Evolutionary conservation across 2,329 filamentous ascomycete species (phyloP), one percentile per base, ranked within the genome.

Genomic region (Sclerotinia nivalis): DNA sequence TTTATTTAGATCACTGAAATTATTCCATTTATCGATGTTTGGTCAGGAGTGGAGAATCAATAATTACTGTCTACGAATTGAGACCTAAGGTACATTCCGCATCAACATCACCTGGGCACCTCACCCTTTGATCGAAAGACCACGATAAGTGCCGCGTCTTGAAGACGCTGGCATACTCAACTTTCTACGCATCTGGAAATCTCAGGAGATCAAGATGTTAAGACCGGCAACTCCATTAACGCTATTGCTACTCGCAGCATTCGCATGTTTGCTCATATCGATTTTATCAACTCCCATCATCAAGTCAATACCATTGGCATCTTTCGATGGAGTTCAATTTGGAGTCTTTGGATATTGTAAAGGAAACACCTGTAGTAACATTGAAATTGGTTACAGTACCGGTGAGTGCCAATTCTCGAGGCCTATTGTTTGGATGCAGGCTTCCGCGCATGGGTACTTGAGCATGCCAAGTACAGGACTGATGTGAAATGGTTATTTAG

Each of bases 321-420:
- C 88, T 66, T 95, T 89, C 78, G 82, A 89, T 55, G 89, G 90
- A 76, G 88, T 92, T 75, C 89, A 89, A 74, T 97, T 96, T 83
- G 96, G 96, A 62, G 94, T 98, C 62, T 95, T 98, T 83, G 96
- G 96, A 37, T 97, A 88, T 77, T 99, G 96, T 81, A 85, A 88
- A 73, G 83, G 82, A 52, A 80, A 79, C 72, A 77, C 81, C 70
- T 98, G 96, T 81, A 92, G 87, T 76, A 83, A 84, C 54, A 88
- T 95, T 73, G 87, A 90, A 78, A 87, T 99, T 76, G 96, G 95
- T 78, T 99, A 98, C 81, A 89, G 91, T 78, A 90, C 90, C 74
- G 87, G 93, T 97, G 84, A 66, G 56, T 58, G 31, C 15, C 9
- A 55, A 55, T 64, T 40, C 40, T 56, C 13, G 37, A 40, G 18